These are phyloP conservation scores for Brettanomyces custersianus DNA, from an alignment of 805 yeast species.

Conservation along the genomic window DNA sequence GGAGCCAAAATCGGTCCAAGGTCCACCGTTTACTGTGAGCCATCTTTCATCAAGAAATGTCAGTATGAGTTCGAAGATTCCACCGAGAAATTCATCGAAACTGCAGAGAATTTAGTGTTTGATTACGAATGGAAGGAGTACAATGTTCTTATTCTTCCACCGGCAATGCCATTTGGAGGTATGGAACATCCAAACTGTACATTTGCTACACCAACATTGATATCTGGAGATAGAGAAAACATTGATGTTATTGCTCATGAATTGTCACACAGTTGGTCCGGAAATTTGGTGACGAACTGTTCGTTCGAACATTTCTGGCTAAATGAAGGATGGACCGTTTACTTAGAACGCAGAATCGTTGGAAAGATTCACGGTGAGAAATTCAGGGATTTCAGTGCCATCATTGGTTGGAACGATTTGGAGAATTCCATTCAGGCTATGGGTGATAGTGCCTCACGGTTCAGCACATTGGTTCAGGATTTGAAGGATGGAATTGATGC, in stretches of 20 bases:
- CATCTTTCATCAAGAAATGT: slow-evolving; percentile 54
- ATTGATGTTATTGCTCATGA: slow-evolving; percentile 91
- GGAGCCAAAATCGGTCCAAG: slow-evolving; percentile 75
- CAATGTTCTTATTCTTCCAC: slow-evolving; percentile 73
- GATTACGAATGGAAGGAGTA: slow-evolving; percentile 80
- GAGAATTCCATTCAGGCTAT: slow-evolving; percentile 57
- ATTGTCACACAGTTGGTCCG: slow-evolving; percentile 88
- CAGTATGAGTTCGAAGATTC: slow-evolving; percentile 75
- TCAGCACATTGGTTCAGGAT: slow-evolving; percentile 60
- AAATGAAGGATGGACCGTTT: slow-evolving; percentile 95
- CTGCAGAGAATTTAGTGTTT: slow-evolving; percentile 70
- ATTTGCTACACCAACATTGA: slow-evolving; percentile 81
- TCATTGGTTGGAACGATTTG: slow-evolving; percentile 84
- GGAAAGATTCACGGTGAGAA: slow-evolving; percentile 74
- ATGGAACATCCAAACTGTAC: slow-evolving; percentile 93
- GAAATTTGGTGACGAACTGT: slow-evolving; percentile 81
- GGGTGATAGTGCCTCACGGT: slow-evolving; percentile 43
- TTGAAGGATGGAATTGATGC: slow-evolving; percentile 68
- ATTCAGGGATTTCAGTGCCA: slow-evolving; percentile 69
- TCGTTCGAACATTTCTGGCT: slow-evolving; percentile 95
- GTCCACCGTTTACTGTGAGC: slow-evolving; percentile 75
- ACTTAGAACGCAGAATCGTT: slow-evolving; percentile 74
- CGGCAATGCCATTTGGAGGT: slow-evolving; percentile 80
- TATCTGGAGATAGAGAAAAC: slow-evolving; percentile 76
- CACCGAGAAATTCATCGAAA: slow-evolving; percentile 67